Percentiles rank a stretch among this genome's conserved stretches.
Conservation (phyloP, 768 basidiomycete species). For the Suillus placidus region DNA sequence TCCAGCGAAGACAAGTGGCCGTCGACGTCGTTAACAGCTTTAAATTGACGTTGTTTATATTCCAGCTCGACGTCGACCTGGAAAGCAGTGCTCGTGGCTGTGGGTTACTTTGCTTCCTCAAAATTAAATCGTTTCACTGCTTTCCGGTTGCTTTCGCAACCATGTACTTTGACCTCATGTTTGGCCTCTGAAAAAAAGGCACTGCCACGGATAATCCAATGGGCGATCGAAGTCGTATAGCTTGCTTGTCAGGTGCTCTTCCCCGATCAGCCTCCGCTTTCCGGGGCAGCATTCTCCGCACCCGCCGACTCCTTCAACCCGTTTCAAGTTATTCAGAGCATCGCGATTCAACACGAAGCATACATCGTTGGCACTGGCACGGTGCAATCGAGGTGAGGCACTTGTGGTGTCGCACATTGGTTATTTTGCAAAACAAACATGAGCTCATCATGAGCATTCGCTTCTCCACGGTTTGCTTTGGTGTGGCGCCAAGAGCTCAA, state of each 20-base stretch:
- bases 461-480: not conserved
- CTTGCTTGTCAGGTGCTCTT: not conserved
- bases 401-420: not conserved
- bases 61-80: not conserved
- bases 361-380: not conserved
- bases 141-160: not conserved
- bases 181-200: not conserved
- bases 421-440: not conserved
- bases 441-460: not conserved
- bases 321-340: not conserved
- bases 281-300: not conserved
- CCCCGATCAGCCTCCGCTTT: slow-evolving; percentile 1
- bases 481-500: not conserved
- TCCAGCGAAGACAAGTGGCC: no score
- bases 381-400: not conserved
- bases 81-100: not conserved
- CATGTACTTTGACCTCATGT: not conserved
- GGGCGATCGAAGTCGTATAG: slow-evolving; percentile 1
- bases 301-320: slow-evolving; percentile 2
- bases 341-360: not conserved
- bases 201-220: not conserved
- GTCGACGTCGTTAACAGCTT: not conserved
- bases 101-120: not conserved
- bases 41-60: not conserved
- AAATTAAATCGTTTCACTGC: not conserved